Evolutionary conservation across 371 early-diverging fungal species (phyloP), one percentile per base, ranked within the genome.

Genomic region (Thermomucor indicae-seudaticae): DNA sequence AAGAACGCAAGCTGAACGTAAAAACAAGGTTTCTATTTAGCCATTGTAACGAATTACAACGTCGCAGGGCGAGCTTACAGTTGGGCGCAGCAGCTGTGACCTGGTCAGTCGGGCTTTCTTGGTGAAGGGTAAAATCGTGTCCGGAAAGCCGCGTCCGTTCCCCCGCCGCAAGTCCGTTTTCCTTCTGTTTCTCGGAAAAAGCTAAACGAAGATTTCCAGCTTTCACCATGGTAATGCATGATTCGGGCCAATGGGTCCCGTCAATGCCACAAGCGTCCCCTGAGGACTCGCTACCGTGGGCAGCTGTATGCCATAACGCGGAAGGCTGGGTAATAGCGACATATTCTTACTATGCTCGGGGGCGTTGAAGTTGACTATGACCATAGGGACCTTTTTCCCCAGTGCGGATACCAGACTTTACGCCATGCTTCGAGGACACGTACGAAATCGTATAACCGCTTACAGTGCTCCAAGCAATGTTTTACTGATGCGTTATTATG

Each of bases 391-490:
- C 91, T 1, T 81, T 79, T 67, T 77, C 79, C 25, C 48, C 46
- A 14, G 49, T 59, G 11, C 73, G 85, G 23, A 51, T 72, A 6
- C 74, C 85, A 8, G 89, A 90, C 62, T 84, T 88, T 31, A 83
- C 87, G 10, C 81, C 83, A 20, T 90, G 91, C 60, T 90, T 85
- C 51, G 87, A 88, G 57, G 80, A 87, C 57, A 72, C 74, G 75
- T 81, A 74, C 44, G 65, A 24, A n/a, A n/a, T n/a, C n/a, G n/a
- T n/a, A n/a, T n/a, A n/a, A n/a, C n/a, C n/a, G n/a, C n/a, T n/a
- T n/a, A n/a, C n/a, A n/a, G n/a, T n/a, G n/a, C n/a, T n/a, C n/a
- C n/a, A n/a, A n/a, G n/a, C n/a, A n/a, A n/a, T n/a, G n/a, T n/a
- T n/a, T n/a, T n/a, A n/a, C n/a, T n/a, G n/a, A n/a, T n/a, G n/a